Percentiles rank a stretch among this genome's conserved stretches.
Evolutionary conservation across 192 early-diverging fungal genomes (phyloP).

Genomic region (Fimicolochytrium jonesii): DNA sequence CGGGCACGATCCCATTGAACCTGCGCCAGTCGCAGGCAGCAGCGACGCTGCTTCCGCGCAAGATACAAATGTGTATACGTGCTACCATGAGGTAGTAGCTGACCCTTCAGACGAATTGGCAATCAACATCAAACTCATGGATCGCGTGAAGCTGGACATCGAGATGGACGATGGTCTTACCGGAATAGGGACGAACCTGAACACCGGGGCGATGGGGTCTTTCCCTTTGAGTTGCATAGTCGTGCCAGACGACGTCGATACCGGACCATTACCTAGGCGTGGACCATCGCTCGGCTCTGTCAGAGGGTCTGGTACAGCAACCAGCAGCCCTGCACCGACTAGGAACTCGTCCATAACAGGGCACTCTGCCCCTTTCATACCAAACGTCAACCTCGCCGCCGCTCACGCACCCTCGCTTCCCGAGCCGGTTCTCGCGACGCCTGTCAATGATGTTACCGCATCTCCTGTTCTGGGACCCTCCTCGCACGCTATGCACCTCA

Average conservation of each 20-base stretch:
- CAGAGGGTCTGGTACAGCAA: too few relatives aligned
- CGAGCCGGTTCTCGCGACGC: too few relatives aligned
- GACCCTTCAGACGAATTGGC: slow-evolving; percentile 22
- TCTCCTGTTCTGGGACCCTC: too few relatives aligned
- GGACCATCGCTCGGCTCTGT: too few relatives aligned
- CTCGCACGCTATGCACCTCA: too few relatives aligned
- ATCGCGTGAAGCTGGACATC: slow-evolving; percentile 23
- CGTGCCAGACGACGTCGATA: slow-evolving; percentile 3
- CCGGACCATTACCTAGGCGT: background rate
- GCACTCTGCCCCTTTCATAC: too few relatives aligned
- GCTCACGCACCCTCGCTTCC: too few relatives aligned
- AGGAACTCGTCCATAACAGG: too few relatives aligned
- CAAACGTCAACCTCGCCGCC: too few relatives aligned
- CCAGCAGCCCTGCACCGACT: too few relatives aligned
- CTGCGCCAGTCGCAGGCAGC: background rate
- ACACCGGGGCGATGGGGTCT: slow-evolving; percentile 23
- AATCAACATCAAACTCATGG: slow-evolving; percentile 22
- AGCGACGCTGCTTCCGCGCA: background rate
- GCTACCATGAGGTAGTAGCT: slow-evolving; percentile 11
- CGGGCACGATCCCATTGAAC: too few relatives aligned
- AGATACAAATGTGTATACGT: slow-evolving; percentile 3
- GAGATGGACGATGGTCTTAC: slow-evolving; percentile 20
- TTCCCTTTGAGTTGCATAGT: slow-evolving; percentile 21
- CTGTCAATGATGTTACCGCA: too few relatives aligned
- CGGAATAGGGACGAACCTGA: slow-evolving; percentile 22